Conservation (phyloP, 1,284 basidiomycete genomes). For the Trichosporon sp. region DNA sequence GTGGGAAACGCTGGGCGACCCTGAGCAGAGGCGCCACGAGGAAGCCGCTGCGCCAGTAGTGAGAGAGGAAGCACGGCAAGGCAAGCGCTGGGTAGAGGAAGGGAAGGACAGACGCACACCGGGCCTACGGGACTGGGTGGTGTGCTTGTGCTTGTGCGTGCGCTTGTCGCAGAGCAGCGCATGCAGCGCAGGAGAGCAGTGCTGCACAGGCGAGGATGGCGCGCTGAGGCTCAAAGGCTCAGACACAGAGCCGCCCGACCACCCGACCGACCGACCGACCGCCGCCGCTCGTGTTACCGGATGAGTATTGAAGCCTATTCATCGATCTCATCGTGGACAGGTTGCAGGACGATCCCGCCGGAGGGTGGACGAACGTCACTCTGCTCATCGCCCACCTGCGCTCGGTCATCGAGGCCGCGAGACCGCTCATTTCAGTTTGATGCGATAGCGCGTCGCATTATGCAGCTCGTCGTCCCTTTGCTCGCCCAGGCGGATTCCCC, state of each 20-base stretch:
- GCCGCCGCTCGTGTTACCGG: background rate
- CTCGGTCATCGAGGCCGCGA: background rate
- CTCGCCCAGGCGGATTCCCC: background rate
- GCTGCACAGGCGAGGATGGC: background rate
- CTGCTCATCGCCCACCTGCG: background rate
- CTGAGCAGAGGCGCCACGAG: constrained; percentile 1
- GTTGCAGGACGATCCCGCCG: background rate
- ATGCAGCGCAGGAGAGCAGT: background rate
- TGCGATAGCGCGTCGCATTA: background rate
- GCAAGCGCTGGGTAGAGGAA: background rate
- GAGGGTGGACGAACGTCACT: background rate
- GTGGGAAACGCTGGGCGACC: background rate
- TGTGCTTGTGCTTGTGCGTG: background rate
- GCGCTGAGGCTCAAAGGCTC: background rate
- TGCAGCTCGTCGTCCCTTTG: background rate
- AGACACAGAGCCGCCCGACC: background rate
- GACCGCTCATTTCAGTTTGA: background rate
- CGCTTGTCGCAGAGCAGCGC: no score
- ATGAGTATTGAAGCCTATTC: background rate
- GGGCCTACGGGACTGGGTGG: background rate
- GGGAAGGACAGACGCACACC: background rate
- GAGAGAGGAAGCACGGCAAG: background rate
- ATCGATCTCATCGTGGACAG: background rate
- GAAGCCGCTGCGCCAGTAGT: background rate
- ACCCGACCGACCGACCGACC: no score